Evolutionary conservation across 2,329 filamentous ascomycete genomes (phyloP), one percentile per base, ranked within the genome.

Genomic region (Graphilbum ipis-grandicollis): DNA sequence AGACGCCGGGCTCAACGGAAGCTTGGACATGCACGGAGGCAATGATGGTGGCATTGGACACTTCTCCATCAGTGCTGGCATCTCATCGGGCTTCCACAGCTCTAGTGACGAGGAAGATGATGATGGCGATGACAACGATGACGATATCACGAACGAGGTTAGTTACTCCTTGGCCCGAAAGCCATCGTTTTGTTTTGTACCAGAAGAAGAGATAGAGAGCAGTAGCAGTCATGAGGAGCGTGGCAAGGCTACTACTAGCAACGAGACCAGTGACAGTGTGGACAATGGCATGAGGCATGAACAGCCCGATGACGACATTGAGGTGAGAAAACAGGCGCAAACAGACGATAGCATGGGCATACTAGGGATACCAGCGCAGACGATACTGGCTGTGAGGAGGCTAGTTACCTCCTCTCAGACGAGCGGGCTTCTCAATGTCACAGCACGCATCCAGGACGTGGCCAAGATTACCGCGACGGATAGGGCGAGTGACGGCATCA

Each of bases 51-150:
- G 78, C 36, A 29, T 39, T 4, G 77, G 78, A 2, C 69, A 71
- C 13, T 88, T 86, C 53, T 73, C 75, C 31, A 72, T 82, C 48
- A 76, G 73, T 49, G 69, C 75, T 30, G 79, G 79, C 35, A 79
- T 80, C 22, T 62, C 41, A 71, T 90, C 57, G 88, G 85, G 86
- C 36, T 96, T 96, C 57, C 86, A 84, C 51, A 93, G 85, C 58
- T 90, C 82, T 34, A 93, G 85, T 50, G 85, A 93, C 48, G 88
- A 94, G 56, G 90, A 96, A 46, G 90, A 96, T 44, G 88, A 94
- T 48, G 88, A 94, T 44, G 80, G 84, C 59, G 83, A 93, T 42
- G 81, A 83, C 40, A 79, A 79, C 46, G 78, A 88, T 45, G 79
- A 83, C 47, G 79, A 83, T 43, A 71, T 72, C 29, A 71, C 69